Percentiles rank a stretch among this genome's conserved stretches.
These are phyloP conservation scores for Fusarium napiforme DNA, from an alignment of 2,329 filamentous ascomycete genomes.

Conservation along the genomic window DNA sequence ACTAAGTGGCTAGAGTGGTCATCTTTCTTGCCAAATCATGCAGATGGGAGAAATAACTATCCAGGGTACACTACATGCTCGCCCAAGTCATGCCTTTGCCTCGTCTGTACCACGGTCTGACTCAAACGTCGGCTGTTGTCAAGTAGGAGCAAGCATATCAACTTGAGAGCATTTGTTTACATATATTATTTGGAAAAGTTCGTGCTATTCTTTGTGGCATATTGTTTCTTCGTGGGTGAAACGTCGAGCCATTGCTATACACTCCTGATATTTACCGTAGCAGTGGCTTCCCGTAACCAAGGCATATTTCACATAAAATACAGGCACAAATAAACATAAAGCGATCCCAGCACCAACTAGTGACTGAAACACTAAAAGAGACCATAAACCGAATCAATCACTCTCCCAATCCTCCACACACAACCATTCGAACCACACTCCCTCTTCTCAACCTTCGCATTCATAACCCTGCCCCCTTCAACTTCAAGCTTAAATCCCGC, in stretches of 20 bases:
- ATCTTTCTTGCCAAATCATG: not conserved
- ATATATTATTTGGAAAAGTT: not conserved
- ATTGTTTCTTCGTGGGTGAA: not conserved
- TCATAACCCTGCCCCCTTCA: not conserved
- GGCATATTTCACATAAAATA: not conserved
- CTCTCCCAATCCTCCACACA: not conserved
- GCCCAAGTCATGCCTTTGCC: not conserved
- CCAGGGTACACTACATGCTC: not conserved
- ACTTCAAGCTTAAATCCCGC: not conserved
- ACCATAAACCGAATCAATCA: not conserved
- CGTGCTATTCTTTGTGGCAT: not conserved
- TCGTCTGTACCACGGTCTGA: not conserved
- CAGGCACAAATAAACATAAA: not conserved
- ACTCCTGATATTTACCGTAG: not conserved
- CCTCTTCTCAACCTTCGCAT: not conserved
- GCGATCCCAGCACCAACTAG: not conserved
- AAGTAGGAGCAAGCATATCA: not conserved
- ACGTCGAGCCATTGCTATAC: not conserved
- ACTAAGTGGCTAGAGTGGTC: no score
- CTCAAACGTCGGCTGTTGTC: not conserved
- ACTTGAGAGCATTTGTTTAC: not conserved
- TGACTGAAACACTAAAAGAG: not conserved
- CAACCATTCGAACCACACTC: conserved; percentile 3
- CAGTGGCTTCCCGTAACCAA: not conserved
- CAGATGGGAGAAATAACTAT: no score